Base-by-base conservation (phyloP, 2,329 filamentous ascomycete species). In the Myriosclerotinia scirpicola region DNA sequence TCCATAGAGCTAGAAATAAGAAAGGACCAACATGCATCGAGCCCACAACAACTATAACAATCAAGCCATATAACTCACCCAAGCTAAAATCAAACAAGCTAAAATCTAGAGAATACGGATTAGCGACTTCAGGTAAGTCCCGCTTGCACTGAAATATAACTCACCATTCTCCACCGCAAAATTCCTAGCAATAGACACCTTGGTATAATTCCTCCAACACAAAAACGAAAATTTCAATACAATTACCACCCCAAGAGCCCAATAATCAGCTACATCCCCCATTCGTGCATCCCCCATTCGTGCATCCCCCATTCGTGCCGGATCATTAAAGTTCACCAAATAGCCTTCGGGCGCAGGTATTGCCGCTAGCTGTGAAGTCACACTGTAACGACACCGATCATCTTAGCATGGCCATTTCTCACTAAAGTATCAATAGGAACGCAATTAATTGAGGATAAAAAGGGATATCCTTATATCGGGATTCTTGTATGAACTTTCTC, bases 61-160 rank as follows among this genome's bases (percentile, higher is more conserved):
- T 60, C 34, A 65, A 52, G 22, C 1, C 5, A 14, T 17, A 17
- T 46, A 6, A 56, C 61, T 64, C 36, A 64, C 61, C 61, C 61
- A 64, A 20, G 61, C 61, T 15, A 64, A 15, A 14, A 64, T 64
- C 22, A 64, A 42, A 55, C 38, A 64, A 14, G 26, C 61, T 64
- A 7, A 2, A 17, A 17, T 12, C 20, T 17, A 12, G 22, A 36
- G 20, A 36, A 38, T 8, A 60, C 2, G 9, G 11, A 34, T 60
- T 60, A 50, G 58, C 30, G 15, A 50, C 22, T 26, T 14, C 8
- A 5, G 30, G 3, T 30, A 50, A 22, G 30, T 4, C 38, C 1
- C 30, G 26, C 14, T 8, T 22, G 44, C 8, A 7, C 5, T 34
- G 30, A 11, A 36, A 17, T 14, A 36, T 17, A 8, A 56, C 61